Conservation (phyloP, 2,329 filamentous ascomycete genomes). For the Saccharata proteae region DNA sequence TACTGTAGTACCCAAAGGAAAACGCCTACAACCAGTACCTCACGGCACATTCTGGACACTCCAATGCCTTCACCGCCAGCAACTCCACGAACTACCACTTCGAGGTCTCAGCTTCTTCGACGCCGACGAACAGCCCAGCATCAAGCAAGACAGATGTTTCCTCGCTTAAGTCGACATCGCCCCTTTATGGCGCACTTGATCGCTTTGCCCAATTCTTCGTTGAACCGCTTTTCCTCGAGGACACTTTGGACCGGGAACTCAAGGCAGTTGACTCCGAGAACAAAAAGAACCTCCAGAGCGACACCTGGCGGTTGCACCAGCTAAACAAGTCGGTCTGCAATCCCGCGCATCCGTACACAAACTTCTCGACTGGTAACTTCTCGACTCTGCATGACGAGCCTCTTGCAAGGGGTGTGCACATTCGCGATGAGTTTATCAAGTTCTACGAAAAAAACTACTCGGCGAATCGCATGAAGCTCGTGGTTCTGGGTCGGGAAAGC, state of each 20-base stretch:
- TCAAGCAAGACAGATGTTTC: slow-evolving; percentile 25
- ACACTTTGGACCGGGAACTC: slow-evolving; percentile 75
- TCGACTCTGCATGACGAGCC: slow-evolving; percentile 76
- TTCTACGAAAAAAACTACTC: slow-evolving; percentile 87
- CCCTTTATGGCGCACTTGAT: slow-evolving; percentile 71
- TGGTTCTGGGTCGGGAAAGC: slow-evolving; percentile 69
- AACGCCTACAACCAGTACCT: slow-evolving; percentile 95
- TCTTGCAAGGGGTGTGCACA: slow-evolving; percentile 66
- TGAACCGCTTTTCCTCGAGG: slow-evolving; percentile 71
- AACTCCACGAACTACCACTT: slow-evolving; percentile 98
- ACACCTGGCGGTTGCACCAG: slow-evolving; percentile 78
- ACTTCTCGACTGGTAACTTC: slow-evolving; percentile 84
- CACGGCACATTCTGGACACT: slow-evolving; percentile 76
- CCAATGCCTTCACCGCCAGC: slow-evolving; percentile 87
- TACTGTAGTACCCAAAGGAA: slow-evolving; percentile 70
- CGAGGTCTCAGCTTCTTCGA: slow-evolving; percentile 66
- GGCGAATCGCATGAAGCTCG: slow-evolving; percentile 86
- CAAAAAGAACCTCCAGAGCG: slow-evolving; percentile 92
- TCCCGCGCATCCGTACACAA: slow-evolving; percentile 74
- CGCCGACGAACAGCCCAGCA: slow-evolving; percentile 37
- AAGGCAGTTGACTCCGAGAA: slow-evolving; percentile 89
- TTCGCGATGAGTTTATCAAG: slow-evolving; percentile 82
- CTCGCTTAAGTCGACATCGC: slow-evolving; percentile 36
- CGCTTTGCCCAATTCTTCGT: slow-evolving; percentile 93
- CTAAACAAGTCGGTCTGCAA: slow-evolving; percentile 82